Evolutionary conservation across 345 rosid genomes (phyloP).

Genomic region (Litchi chinensis): DNA sequence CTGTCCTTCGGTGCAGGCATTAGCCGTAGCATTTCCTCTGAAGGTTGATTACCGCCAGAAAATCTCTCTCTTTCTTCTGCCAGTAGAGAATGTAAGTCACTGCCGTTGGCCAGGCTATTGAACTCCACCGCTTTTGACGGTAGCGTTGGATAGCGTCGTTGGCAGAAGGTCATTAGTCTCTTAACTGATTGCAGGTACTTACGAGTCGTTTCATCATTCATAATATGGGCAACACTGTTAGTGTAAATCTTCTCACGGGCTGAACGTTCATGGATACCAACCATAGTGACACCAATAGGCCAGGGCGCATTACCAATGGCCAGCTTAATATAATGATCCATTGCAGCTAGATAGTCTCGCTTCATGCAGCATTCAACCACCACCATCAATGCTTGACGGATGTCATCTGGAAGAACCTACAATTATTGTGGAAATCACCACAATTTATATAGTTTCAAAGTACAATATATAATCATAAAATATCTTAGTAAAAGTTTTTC

Average conservation of each 20-base stretch:
- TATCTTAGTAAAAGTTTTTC: not conserved
- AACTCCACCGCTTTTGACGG: conserved; percentile 98
- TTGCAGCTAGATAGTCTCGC: conserved; percentile 95
- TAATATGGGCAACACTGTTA: conserved; percentile 95
- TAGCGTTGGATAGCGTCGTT: conserved; percentile 84
- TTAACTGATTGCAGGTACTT: conserved; percentile 91
- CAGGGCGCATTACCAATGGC: conserved; percentile 98
- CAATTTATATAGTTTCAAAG: not conserved
- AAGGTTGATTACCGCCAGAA: conserved; percentile 43
- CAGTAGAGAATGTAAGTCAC: conserved; percentile 83
- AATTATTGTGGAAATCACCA: not conserved
- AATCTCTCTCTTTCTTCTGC: conserved; percentile 78
- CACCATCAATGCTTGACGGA: conserved; percentile 79
- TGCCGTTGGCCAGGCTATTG: conserved; percentile 96
- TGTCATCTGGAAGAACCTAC: conserved; percentile 85
- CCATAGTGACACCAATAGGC: conserved; percentile 99
- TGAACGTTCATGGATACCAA: conserved; percentile 99
- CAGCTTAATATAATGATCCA: conserved; percentile 93
- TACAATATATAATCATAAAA: not conserved
- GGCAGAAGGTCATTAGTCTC: conserved; percentile 96
- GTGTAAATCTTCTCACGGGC: conserved; percentile 98
- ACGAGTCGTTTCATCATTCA: conserved; percentile 98
- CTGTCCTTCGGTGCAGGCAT: conserved; percentile 69
- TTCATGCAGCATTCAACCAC: conserved; percentile 82
- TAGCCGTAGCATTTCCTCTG: conserved; percentile 66